phyloP scores from a whole-genome alignment of 2,329 filamentous ascomycete genomes.

The Colletotrichum musae region DNA sequence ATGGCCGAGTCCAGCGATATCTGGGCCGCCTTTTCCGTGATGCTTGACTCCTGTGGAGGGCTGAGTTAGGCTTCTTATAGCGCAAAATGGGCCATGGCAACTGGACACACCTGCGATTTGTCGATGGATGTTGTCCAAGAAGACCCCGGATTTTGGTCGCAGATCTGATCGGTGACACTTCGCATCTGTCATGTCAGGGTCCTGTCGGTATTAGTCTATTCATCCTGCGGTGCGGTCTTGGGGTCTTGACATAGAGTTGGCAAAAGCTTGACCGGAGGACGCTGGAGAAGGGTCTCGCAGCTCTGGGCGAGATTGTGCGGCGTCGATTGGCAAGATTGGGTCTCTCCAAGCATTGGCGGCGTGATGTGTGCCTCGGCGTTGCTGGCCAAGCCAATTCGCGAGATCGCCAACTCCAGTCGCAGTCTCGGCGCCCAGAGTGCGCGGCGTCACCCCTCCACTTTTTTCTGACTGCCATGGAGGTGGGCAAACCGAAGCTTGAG shows the following conservation, averaged over 20 bases:
- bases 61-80: neutral
- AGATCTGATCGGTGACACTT: constrained; percentile 27
- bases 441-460: constrained; percentile 37
- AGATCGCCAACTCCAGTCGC: constrained; percentile 35
- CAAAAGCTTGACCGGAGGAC: constrained; percentile 37
- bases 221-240: constrained; percentile 4
- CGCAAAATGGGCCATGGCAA: neutral
- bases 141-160: constrained; percentile 26
- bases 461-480: constrained; percentile 11
- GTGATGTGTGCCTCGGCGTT: constrained; percentile 26
- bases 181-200: constrained; percentile 19
- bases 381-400: constrained; percentile 37
- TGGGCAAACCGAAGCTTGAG: constrained; percentile 11
- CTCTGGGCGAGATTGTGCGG: constrained; percentile 26
- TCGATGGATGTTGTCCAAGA: constrained; percentile 26
- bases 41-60: neutral
- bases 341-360: constrained; percentile 37
- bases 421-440: constrained; percentile 38
- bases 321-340: constrained; percentile 25
- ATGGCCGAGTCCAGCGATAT: neutral
- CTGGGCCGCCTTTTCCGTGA: constrained; percentile 21
- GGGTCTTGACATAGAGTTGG: constrained; percentile 34
- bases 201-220: constrained; percentile 15
- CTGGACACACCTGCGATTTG: neutral
- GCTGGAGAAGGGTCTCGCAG: constrained; percentile 12